These are phyloP conservation scores for Monosporascus sp. DNA, from an alignment of 2,329 filamentous ascomycete species.

Conservation along the genomic window DNA sequence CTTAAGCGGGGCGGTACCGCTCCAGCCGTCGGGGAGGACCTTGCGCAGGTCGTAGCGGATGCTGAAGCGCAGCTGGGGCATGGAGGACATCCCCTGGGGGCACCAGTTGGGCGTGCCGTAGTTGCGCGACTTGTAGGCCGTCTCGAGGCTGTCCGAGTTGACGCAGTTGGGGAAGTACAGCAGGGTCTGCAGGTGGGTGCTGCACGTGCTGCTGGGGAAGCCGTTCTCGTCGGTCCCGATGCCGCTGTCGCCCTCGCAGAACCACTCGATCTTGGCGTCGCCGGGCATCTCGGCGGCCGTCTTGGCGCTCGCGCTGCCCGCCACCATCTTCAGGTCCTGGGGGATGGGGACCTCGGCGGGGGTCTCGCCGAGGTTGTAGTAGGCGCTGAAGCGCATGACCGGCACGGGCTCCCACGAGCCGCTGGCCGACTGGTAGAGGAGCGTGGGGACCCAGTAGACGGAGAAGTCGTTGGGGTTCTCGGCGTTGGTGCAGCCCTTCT, in stretches of 20 bases:
- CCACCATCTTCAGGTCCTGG: slow-evolving; percentile 26
- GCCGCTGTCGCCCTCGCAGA: slow-evolving; percentile 15
- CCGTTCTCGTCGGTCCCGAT: slow-evolving; percentile 58
- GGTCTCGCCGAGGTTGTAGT: slow-evolving; percentile 16
- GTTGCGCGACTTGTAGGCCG: slow-evolving; percentile 21
- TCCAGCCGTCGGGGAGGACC: slow-evolving; percentile 34
- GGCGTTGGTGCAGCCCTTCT: slow-evolving; percentile 20
- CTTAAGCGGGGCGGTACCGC: slow-evolving; percentile 32
- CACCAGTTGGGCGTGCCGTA: slow-evolving; percentile 31
- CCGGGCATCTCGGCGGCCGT: slow-evolving; percentile 29
- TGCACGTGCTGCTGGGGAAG: slow-evolving; percentile 64
- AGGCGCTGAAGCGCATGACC: slow-evolving; percentile 13
- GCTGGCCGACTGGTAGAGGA: slow-evolving; percentile 10
- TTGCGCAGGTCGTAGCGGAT: slow-evolving; percentile 38
- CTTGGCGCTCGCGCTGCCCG: slow-evolving; percentile 33
- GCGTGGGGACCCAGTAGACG: slow-evolving; percentile 18
- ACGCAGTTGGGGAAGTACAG: slow-evolving; percentile 38
- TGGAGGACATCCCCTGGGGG: slow-evolving; percentile 33
- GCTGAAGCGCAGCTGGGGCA: slow-evolving; percentile 39
- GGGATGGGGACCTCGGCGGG: slow-evolving; percentile 15
- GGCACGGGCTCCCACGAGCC: slow-evolving; percentile 13
- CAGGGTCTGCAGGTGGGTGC: slow-evolving; percentile 55
- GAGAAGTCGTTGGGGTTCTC: slow-evolving; percentile 27
- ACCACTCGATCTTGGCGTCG: slow-evolving; percentile 17
- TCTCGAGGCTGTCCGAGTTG: slow-evolving; percentile 22